Conservation (phyloP, 176 grass and related monocot species). For the Ensete ventricosum region DNA sequence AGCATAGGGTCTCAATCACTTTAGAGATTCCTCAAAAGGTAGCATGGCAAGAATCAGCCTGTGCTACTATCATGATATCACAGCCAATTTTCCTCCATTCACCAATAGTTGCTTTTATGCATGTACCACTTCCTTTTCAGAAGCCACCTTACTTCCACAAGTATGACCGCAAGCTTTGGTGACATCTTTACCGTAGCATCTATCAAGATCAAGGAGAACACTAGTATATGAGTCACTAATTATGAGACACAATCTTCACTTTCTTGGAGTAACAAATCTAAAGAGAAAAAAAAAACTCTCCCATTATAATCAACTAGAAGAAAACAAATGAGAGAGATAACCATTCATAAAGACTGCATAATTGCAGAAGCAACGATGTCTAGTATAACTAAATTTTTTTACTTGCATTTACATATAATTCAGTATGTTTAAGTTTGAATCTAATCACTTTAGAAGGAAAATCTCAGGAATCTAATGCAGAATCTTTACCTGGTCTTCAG, state of each 20-base stretch:
- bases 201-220: slow-evolving; percentile 28
- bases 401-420: background rate
- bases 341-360: background rate
- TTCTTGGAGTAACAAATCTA: background rate
- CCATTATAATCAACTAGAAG: background rate
- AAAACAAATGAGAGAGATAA: background rate
- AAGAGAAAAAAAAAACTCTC: background rate
- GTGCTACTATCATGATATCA: slow-evolving; percentile 92
- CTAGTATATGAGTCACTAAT: slow-evolving; percentile 2
- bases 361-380: background rate
- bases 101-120: slow-evolving; percentile 84
- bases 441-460: slow-evolving; percentile 16
- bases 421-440: background rate
- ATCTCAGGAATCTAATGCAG: background rate
- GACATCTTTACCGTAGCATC: slow-evolving; percentile 60
- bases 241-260: slow-evolving; percentile 1
- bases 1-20: slow-evolving; percentile 73
- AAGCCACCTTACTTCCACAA: slow-evolving; percentile 79
- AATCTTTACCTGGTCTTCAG: slow-evolving; percentile 76
- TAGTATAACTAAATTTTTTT: background rate
- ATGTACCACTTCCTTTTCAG: slow-evolving; percentile 75
- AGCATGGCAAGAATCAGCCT: slow-evolving; percentile 82
- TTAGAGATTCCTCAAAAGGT: slow-evolving; percentile 73
- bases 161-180: slow-evolving; percentile 91
- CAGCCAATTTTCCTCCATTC: slow-evolving; percentile 72